Conservation (phyloP, 2,329 filamentous ascomycete species). For the Diaporthe vaccinii region DNA sequence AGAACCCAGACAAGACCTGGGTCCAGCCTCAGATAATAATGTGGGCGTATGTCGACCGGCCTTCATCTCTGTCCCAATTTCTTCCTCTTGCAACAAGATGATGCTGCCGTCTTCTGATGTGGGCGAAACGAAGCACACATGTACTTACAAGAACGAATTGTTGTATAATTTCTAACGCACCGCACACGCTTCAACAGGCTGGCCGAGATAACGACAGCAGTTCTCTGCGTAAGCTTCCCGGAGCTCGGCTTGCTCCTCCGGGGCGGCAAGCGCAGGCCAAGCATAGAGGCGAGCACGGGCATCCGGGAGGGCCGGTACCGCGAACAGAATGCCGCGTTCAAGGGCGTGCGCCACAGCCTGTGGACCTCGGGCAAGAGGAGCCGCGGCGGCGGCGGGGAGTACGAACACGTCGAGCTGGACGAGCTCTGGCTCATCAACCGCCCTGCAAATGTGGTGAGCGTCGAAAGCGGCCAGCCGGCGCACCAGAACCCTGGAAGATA, state of each 20-base stretch:
- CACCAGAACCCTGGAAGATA: neutral
- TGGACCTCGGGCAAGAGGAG: neutral
- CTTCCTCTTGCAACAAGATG: neutral
- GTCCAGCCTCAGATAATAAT: constrained; percentile 20
- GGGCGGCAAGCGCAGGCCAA: neutral
- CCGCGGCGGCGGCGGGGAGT: neutral
- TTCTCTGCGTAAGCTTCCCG: constrained; percentile 27
- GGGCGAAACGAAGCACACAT: neutral
- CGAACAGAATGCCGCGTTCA: neutral
- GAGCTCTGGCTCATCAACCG: neutral
- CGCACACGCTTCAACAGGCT: neutral
- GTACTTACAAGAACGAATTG: too few relatives aligned
- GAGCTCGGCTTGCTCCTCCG: constrained; percentile 11
- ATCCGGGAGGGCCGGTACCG: constrained; percentile 19
- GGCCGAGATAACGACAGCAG: constrained; percentile 16
- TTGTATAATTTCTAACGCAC: neutral
- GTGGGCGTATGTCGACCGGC: constrained; percentile 21
- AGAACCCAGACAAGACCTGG: constrained; percentile 25
- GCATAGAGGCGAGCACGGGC: constrained; percentile 1
- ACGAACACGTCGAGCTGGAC: neutral
- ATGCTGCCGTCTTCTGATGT: neutral
- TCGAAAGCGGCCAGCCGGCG: neutral
- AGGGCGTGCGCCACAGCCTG: neutral
- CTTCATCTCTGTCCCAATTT: neutral
- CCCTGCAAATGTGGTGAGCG: neutral